phyloP scores from a whole-genome alignment of 495 filamentous ascomycete species.

The Penicillium coffeae region DNA sequence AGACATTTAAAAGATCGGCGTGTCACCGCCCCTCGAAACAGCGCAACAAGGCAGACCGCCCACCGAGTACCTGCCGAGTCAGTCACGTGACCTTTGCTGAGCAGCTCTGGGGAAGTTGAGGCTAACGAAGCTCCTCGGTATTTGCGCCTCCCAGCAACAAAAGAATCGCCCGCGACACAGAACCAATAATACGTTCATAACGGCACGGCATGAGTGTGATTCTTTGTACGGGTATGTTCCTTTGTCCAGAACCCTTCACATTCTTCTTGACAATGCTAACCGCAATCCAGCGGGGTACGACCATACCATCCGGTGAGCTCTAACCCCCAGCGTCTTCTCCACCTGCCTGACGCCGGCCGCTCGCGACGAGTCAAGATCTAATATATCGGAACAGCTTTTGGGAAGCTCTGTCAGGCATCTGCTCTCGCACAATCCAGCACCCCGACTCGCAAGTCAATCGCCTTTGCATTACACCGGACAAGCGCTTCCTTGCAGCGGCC shows the following conservation, averaged over 20 bases:
- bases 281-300: conserved; percentile 82
- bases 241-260: conserved; percentile 16
- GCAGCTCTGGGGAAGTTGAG: too few species aligned
- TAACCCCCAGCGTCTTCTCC: background rate
- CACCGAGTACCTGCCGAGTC: too few species aligned
- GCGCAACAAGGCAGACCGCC: too few species aligned
- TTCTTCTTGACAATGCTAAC: conserved; percentile 29
- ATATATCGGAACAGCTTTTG: conserved; percentile 65
- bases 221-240: conserved; percentile 71
- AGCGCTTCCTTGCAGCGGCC: conserved; percentile 90
- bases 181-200: background rate
- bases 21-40: too few species aligned
- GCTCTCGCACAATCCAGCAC: conserved; percentile 95
- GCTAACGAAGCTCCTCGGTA: too few species aligned
- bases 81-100: too few species aligned
- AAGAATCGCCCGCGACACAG: background rate
- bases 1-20: too few species aligned
- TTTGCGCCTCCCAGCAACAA: background rate
- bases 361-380: background rate
- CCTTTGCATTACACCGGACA: conserved; percentile 96
- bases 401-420: conserved; percentile 97
- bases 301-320: conserved; percentile 88
- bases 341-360: background rate
- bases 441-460: conserved; percentile 98
- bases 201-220: conserved; percentile 71